Evolutionary conservation across 1,139 yeast genomes (phyloP).

Genomic region (Spathaspora sp.): DNA sequence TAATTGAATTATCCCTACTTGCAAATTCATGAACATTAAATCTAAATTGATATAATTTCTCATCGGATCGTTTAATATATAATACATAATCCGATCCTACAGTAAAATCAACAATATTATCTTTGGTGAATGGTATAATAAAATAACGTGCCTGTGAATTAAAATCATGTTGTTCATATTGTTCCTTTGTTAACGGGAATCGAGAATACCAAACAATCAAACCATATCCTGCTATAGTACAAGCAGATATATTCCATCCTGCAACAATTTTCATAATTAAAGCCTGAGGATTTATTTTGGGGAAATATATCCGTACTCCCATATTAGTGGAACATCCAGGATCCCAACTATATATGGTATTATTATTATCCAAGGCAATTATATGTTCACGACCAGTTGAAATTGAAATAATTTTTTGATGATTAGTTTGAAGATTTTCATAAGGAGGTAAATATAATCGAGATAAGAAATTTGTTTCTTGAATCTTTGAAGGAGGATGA

Average conservation of each 20-base stretch:
- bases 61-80: constrained; percentile 43
- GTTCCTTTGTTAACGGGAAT: constrained; percentile 26
- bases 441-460: constrained; percentile 25
- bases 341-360: constrained; percentile 67
- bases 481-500: constrained; percentile 13
- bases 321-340: constrained; percentile 34
- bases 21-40: constrained; percentile 23
- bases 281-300: constrained; percentile 14
- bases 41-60: constrained; percentile 44
- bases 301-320: constrained; percentile 52
- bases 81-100: constrained; percentile 54
- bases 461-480: constrained; percentile 32
- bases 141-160: constrained; percentile 36
- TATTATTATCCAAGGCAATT: constrained; percentile 56
- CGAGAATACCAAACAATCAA: constrained; percentile 61
- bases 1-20: constrained; percentile 6
- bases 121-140: constrained; percentile 39
- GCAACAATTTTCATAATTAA: constrained; percentile 46
- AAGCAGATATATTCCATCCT: constrained; percentile 69
- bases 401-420: constrained; percentile 43
- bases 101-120: constrained; percentile 53
- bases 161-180: constrained; percentile 18
- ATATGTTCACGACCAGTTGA: constrained; percentile 69
- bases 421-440: constrained; percentile 3
- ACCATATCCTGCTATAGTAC: constrained; percentile 51